These are phyloP conservation scores for Wickerhamomyces xylosicus DNA, from an alignment of 805 yeast genomes.

Conservation along the genomic window DNA sequence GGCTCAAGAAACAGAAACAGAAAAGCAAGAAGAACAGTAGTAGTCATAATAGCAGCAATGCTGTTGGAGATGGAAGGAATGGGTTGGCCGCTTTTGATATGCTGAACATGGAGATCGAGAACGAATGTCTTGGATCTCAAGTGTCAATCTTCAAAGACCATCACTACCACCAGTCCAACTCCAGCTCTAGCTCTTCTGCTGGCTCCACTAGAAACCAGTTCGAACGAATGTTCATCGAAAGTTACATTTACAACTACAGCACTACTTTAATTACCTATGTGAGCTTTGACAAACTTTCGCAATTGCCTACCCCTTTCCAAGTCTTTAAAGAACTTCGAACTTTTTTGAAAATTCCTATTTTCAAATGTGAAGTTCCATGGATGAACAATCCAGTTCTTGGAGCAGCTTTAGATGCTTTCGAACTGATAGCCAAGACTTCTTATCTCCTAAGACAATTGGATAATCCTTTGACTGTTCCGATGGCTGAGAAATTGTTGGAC, in stretches of 20 bases:
- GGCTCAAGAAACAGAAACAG: background rate
- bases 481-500: conserved; percentile 11
- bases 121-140: conserved; percentile 6
- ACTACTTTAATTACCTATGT: conserved; percentile 26
- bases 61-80: too few species aligned
- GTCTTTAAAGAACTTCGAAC: conserved; percentile 25
- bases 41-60: conserved; percentile 21
- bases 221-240: conserved; percentile 30
- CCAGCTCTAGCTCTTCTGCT: too few species aligned
- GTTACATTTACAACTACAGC: conserved; percentile 33
- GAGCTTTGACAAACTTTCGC: conserved; percentile 9
- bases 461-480: conserved; percentile 3
- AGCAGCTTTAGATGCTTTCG: conserved; percentile 25
- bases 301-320: conserved; percentile 32
- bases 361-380: conserved; percentile 28
- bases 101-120: conserved; percentile 14
- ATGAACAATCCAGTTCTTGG: conserved; percentile 33
- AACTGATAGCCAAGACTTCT: conserved; percentile 25
- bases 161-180: background rate
- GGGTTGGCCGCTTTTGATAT: conserved; percentile 13
- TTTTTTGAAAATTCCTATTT: conserved; percentile 25
- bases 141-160: background rate
- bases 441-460: conserved; percentile 16
- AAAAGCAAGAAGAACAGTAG: conserved; percentile 1
- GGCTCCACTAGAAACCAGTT: conserved; percentile 8